phyloP scores from a whole-genome alignment of 106 monocot genomes.

The Ottelia alismoides region DNA sequence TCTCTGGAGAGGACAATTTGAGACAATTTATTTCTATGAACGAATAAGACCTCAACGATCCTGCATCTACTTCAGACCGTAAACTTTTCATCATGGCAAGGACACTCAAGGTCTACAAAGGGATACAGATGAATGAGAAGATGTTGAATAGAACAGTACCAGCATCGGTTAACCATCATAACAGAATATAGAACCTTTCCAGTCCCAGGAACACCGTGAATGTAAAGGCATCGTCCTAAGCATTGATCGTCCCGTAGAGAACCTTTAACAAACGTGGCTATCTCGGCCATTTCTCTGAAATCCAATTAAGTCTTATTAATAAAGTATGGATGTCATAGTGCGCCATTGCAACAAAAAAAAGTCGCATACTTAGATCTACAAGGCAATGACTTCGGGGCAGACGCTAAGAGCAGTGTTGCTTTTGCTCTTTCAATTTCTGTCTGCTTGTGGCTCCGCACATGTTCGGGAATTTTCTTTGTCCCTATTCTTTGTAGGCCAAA shows the following conservation, averaged over 20 bases:
- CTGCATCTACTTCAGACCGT: slow-evolving; percentile 69
- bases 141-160: neutral
- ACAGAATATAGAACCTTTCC: slow-evolving; percentile 50
- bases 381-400: slow-evolving; percentile 84
- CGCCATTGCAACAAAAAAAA: neutral
- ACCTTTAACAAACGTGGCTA: slow-evolving; percentile 70
- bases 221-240: slow-evolving; percentile 88
- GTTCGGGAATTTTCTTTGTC: slow-evolving; percentile 65
- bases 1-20: slow-evolving; percentile 86
- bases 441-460: slow-evolving; percentile 63
- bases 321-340: neutral
- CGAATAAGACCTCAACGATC: slow-evolving; percentile 50
- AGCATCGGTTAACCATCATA: neutral
- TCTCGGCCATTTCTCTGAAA: slow-evolving; percentile 89
- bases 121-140: slow-evolving; percentile 5
- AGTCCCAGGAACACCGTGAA: slow-evolving; percentile 97
- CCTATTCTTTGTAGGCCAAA: slow-evolving; percentile 85
- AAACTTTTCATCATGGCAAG: slow-evolving; percentile 72
- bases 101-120: slow-evolving; percentile 89
- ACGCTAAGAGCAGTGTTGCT: slow-evolving; percentile 44
- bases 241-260: slow-evolving; percentile 71
- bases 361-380: slow-evolving; percentile 74
- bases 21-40: slow-evolving; percentile 92
- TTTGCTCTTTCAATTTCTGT: slow-evolving; percentile 82
- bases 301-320: slow-evolving; percentile 4